These are phyloP conservation scores for Anisodus acutangulus DNA, from an alignment of 257 asterid genomes.

Conservation along the genomic window DNA sequence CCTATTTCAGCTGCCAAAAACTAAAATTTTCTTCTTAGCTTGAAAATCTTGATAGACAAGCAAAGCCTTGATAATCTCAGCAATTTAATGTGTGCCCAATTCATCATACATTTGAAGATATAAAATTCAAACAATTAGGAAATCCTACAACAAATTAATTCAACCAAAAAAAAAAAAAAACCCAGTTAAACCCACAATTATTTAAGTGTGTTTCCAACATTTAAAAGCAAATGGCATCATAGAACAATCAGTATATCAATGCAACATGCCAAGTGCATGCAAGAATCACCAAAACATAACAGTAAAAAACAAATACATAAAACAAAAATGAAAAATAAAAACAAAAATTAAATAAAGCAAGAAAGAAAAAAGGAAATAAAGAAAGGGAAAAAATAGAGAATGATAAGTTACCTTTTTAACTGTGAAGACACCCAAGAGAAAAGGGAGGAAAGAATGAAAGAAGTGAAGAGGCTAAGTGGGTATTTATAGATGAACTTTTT, in stretches of 20 bases:
- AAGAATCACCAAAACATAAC: neutral
- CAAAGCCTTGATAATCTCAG: neutral
- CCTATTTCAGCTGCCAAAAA: neutral
- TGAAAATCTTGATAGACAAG: neutral
- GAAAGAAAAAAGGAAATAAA: neutral
- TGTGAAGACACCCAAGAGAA: constrained; percentile 29
- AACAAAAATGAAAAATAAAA: neutral
- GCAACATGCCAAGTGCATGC: constrained; percentile 19
- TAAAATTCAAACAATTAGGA: neutral
- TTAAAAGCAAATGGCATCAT: neutral
- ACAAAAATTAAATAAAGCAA: neutral
- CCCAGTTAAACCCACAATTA: constrained; percentile 13
- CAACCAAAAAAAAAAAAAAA: constrained; percentile 4
- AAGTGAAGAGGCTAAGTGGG: neutral
- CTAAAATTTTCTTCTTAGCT: neutral
- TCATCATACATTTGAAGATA: neutral
- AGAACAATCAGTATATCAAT: constrained; percentile 20
- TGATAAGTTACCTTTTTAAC: constrained; percentile 41
- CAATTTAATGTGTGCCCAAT: neutral
- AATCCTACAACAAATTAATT: neutral
- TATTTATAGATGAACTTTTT: constrained; percentile 39
- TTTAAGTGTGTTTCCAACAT: neutral
- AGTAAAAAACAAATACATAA: neutral
- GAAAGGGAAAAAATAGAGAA: neutral
- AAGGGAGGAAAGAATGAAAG: constrained; percentile 43